phyloP scores from a whole-genome alignment of 1,139 yeast genomes.

The Lizanozyma gosingica region DNA sequence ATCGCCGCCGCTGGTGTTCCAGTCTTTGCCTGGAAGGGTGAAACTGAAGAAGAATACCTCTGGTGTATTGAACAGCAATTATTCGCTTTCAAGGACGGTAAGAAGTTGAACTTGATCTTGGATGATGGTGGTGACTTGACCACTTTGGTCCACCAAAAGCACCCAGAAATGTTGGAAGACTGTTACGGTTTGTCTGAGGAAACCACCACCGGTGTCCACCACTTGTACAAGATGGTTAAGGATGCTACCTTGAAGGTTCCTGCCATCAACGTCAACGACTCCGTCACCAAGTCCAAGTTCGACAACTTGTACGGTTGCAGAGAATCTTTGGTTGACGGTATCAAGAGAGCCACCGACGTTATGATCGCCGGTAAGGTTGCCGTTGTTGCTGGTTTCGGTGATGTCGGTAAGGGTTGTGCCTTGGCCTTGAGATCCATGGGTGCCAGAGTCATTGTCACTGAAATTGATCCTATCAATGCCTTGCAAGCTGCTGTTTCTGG shows the following conservation, averaged over 20 bases:
- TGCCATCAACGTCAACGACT: conserved; percentile 98
- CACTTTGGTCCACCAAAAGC: conserved; percentile 91
- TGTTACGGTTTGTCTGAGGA: conserved; percentile 98
- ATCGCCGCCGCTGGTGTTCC: conserved; percentile 99
- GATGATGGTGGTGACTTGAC: conserved; percentile 99
- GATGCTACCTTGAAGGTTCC: conserved; percentile 93
- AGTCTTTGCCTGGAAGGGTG: conserved; percentile 99
- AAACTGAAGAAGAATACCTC: conserved; percentile 98
- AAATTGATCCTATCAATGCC: conserved; percentile 98
- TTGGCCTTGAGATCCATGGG: conserved; percentile 99
- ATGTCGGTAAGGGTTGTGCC: conserved; percentile 99
- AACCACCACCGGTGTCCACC: conserved; percentile 99
- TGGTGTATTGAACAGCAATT: conserved; percentile 99
- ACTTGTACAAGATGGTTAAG: conserved; percentile 92
- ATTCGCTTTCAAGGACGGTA: conserved; percentile 94
- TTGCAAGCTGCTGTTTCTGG: conserved; percentile 99
- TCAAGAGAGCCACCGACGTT: conserved; percentile 99
- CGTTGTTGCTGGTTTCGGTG: conserved; percentile 99
- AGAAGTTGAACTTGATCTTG: conserved; percentile 93
- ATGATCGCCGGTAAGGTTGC: conserved; percentile 99
- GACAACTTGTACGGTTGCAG: conserved; percentile 99
- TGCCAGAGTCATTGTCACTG: conserved; percentile 97
- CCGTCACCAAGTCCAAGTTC: conserved; percentile 98
- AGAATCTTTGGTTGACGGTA: conserved; percentile 98
- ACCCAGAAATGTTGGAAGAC: conserved; percentile 95